Conservation (phyloP, 2,329 filamentous ascomycete species). For the Blastomyces parvus region DNA sequence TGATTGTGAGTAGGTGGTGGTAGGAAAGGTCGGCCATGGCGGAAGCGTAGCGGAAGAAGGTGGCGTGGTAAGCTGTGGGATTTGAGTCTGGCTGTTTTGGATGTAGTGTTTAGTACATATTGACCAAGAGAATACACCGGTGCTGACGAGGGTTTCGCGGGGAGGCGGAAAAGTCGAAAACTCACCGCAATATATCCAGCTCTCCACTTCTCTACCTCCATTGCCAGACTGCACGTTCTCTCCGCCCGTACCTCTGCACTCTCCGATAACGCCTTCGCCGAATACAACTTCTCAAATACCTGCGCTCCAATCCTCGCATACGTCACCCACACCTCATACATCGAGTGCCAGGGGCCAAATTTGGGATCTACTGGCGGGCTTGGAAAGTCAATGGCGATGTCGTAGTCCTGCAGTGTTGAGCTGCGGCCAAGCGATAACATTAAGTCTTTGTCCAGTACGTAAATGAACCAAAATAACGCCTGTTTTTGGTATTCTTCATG, state of each 20-base stretch:
- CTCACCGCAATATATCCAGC: slow-evolving; percentile 6
- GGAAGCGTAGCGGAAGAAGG: slow-evolving; percentile 21
- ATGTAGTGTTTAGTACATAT: neutral
- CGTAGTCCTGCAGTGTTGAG: slow-evolving; percentile 50
- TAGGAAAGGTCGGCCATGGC: slow-evolving; percentile 30
- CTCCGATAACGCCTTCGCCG: slow-evolving; percentile 24
- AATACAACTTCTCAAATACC: slow-evolving; percentile 51
- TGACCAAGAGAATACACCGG: neutral
- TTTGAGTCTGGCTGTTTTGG: neutral
- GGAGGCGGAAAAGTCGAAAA: neutral
- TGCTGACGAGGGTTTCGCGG: neutral
- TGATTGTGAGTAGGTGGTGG: slow-evolving; percentile 29
- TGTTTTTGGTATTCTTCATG: slow-evolving; percentile 22
- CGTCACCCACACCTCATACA: slow-evolving; percentile 48
- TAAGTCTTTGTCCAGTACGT: slow-evolving; percentile 50
- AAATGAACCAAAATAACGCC: slow-evolving; percentile 49
- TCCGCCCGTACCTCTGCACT: slow-evolving; percentile 21
- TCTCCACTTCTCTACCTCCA: slow-evolving; percentile 20
- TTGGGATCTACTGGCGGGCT: slow-evolving; percentile 18
- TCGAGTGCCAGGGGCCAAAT: slow-evolving; percentile 32
- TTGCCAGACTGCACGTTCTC: slow-evolving; percentile 24
- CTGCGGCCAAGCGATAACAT: slow-evolving; percentile 51
- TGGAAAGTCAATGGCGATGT: slow-evolving; percentile 44
- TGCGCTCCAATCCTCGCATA: slow-evolving; percentile 49
- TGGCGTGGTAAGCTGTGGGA: slow-evolving; percentile 14